phyloP scores from a whole-genome alignment of 169 alveolate species.

The Cryptosporidium bovis region DNA sequence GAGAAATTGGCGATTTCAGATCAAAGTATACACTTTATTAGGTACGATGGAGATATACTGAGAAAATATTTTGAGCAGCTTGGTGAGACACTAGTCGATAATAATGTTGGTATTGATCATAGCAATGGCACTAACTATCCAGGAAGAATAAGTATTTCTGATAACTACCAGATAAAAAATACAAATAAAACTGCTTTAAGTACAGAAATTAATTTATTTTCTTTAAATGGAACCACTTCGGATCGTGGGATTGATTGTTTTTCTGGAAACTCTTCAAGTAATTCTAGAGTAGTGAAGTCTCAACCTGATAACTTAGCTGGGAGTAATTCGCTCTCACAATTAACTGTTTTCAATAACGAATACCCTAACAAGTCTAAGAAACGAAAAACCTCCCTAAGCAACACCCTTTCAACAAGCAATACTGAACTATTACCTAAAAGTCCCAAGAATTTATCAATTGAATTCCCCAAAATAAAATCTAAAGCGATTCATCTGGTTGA shows the following conservation, averaged over 20 bases:
- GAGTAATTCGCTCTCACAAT: neutral
- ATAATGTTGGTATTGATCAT: neutral
- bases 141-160: constrained; percentile 36
- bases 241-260: neutral
- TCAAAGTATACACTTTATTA: constrained; percentile 67
- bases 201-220: neutral
- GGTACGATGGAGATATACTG: constrained; percentile 72
- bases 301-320: constrained; percentile 5
- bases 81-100: constrained; percentile 51
- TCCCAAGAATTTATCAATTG: neutral
- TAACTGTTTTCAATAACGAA: neutral
- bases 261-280: neutral
- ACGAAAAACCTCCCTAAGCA: constrained; percentile 22
- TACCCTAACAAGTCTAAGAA: constrained; percentile 28
- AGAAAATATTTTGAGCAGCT: constrained; percentile 51
- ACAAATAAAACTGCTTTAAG: neutral
- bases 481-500: neutral
- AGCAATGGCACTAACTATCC: constrained; percentile 29
- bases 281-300: neutral
- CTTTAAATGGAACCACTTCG: neutral
- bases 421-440: constrained; percentile 11
- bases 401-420: neutral
- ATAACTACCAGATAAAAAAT: constrained; percentile 10
- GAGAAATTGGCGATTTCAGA: constrained; percentile 69
- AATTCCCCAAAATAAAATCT: neutral